phyloP scores from a whole-genome alignment of 1,284 basidiomycete genomes.

The Calocybe gambosa region DNA sequence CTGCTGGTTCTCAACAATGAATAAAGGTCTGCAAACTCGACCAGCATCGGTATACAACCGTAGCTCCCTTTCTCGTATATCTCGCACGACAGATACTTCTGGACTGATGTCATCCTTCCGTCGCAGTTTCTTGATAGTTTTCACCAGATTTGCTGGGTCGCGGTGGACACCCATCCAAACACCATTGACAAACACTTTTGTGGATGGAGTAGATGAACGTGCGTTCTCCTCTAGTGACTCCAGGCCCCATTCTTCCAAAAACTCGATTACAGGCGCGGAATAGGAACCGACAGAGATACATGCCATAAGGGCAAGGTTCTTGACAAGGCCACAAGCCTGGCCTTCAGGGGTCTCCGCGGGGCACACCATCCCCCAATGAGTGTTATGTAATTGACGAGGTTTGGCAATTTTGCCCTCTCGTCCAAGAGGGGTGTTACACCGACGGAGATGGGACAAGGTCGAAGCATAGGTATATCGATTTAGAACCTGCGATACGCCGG shows the following conservation, averaged over 20 bases:
- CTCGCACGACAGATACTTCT: conserved; percentile 95
- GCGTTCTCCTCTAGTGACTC: conserved; percentile 90
- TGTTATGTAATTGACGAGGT: conserved; percentile 98
- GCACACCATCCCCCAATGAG: conserved; percentile 99
- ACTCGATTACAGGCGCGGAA: conserved; percentile 96
- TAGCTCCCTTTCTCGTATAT: conserved; percentile 94
- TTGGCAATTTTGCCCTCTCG: conserved; percentile 99
- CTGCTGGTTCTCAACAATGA: conserved; percentile 91
- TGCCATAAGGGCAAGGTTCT: conserved; percentile 97
- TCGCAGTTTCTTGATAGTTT: conserved; percentile 88
- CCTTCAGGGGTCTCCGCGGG: conserved; percentile 99
- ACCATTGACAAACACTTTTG: conserved; percentile 99
- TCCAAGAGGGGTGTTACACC: conserved; percentile 97
- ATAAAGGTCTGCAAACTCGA: conserved; percentile 92
- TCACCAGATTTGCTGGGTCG: conserved; percentile 87
- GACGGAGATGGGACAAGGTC: conserved; percentile 94
- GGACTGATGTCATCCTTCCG: conserved; percentile 94
- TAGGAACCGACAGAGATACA: conserved; percentile 97
- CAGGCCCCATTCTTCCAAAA: conserved; percentile 97
- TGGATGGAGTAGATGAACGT: conserved; percentile 75
- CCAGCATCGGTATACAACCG: conserved; percentile 96
- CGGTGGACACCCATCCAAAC: conserved; percentile 99
- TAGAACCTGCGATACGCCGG: conserved; percentile 97
- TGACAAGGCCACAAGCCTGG: conserved; percentile 98
- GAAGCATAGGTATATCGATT: conserved; percentile 99